Percentiles rank a stretch among this genome's conserved stretches.
Evolutionary conservation across 148 eudicot genomes (phyloP).

Genomic region (Rhododendron griersonianum): DNA sequence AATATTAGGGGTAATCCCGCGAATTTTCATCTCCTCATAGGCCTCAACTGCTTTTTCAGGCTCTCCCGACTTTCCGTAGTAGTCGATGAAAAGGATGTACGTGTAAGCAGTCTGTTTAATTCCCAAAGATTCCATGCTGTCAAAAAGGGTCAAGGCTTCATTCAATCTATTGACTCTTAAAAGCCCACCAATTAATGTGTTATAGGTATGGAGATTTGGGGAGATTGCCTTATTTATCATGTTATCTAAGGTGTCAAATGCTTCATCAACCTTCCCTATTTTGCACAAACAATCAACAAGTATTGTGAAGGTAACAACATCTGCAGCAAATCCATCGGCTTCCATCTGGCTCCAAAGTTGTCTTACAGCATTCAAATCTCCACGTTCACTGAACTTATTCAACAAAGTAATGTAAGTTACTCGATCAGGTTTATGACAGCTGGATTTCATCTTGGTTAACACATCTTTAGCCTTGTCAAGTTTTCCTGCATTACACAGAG

Average conservation of each 20-base stretch:
- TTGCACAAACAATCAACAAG: constrained; percentile 73
- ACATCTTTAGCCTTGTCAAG: constrained; percentile 48
- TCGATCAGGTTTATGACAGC: constrained; percentile 78
- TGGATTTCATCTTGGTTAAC: constrained; percentile 75
- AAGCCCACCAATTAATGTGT: constrained; percentile 73
- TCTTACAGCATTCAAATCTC: constrained; percentile 63
- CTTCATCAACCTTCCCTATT: constrained; percentile 54
- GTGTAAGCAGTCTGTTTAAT: constrained; percentile 62
- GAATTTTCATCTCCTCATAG: constrained; percentile 72
- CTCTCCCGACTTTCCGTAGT: constrained; percentile 73
- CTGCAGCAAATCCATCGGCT: constrained; percentile 71
- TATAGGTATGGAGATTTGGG: constrained; percentile 90
- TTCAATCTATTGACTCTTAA: constrained; percentile 56
- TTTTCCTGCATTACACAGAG: constrained; percentile 65
- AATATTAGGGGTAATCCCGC: constrained; percentile 66
- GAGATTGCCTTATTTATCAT: constrained; percentile 57
- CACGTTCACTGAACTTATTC: constrained; percentile 71
- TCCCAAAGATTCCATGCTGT: constrained; percentile 38
- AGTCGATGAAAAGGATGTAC: constrained; percentile 81
- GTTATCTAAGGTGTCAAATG: constrained; percentile 49
- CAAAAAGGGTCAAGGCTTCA: constrained; percentile 61
- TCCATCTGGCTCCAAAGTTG: constrained; percentile 73
- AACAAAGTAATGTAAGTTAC: constrained; percentile 85
- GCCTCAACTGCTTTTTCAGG: constrained; percentile 66
- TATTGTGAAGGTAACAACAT: constrained; percentile 81